Percentiles rank a stretch among this genome's conserved stretches.
Conservation (phyloP, 2,329 filamentous ascomycete genomes). For the Monilinia laxa region DNA sequence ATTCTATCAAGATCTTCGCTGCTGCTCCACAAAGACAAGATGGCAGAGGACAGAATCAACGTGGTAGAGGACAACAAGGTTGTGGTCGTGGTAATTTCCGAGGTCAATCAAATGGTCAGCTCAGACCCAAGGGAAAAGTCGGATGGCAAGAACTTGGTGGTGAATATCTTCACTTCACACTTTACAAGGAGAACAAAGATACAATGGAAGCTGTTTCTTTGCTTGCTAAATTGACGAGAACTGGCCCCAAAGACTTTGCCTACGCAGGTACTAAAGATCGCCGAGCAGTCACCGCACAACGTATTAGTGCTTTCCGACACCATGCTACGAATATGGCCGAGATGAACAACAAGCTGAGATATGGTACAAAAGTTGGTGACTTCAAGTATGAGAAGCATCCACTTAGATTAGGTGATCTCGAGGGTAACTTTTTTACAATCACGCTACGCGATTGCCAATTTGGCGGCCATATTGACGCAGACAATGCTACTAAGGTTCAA, state of each 20-base stretch:
- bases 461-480: constrained; percentile 43
- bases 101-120: constrained; percentile 28
- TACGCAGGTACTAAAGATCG: constrained; percentile 75
- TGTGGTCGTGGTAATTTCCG: constrained; percentile 19
- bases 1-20: constrained; percentile 57
- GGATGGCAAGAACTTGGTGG: constrained; percentile 67
- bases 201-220: constrained; percentile 62
- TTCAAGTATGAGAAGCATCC: constrained; percentile 72
- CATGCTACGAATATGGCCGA: constrained; percentile 62
- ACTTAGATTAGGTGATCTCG: constrained; percentile 78
- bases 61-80: constrained; percentile 26
- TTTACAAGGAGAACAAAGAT: constrained; percentile 74
- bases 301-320: constrained; percentile 60
- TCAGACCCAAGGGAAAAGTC: constrained; percentile 44
- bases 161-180: constrained; percentile 69
- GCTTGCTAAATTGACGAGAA: constrained; percentile 57
- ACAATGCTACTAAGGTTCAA: constrained; percentile 50
- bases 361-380: constrained; percentile 69
- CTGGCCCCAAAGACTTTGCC: constrained; percentile 58
- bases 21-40: constrained; percentile 38
- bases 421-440: constrained; percentile 90
- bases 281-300: constrained; percentile 66
- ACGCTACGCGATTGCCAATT: constrained; percentile 83
- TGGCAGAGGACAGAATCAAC: constrained; percentile 19
- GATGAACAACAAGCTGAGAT: constrained; percentile 58